A percentile compares a stretch with the other conserved stretches of the same genome.
phyloP scores from a whole-genome alignment of 2,329 filamentous ascomycete genomes.

The Colletotrichum abscissum region DNA sequence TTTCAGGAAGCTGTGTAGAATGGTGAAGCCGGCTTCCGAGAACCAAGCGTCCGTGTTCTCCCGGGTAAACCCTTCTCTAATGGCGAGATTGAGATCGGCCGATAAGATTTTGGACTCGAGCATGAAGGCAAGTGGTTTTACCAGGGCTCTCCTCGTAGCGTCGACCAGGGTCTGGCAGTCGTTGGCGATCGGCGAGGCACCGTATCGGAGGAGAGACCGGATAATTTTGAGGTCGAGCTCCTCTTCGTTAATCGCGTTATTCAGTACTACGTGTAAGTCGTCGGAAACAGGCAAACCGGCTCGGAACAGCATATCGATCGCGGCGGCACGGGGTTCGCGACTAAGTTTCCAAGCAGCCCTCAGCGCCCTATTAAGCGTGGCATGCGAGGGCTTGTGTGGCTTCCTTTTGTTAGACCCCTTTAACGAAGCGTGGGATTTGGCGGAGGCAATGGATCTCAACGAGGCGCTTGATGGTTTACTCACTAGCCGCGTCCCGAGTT shows the following conservation, averaged over 20 bases:
- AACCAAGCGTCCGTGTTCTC: constrained; percentile 58
- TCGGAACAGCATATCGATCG: constrained; percentile 62
- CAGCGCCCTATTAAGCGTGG: constrained; percentile 61
- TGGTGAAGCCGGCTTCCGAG: constrained; percentile 56
- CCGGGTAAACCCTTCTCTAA: constrained; percentile 56
- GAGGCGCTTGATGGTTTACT: constrained; percentile 28
- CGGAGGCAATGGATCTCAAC: neutral
- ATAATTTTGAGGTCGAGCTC: constrained; percentile 42
- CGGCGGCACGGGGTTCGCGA: constrained; percentile 58
- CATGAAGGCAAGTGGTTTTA: constrained; percentile 54
- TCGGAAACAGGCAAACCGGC: constrained; percentile 60
- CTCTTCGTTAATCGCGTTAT: constrained; percentile 64
- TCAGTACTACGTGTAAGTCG: constrained; percentile 62
- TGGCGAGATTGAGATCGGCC: constrained; percentile 57
- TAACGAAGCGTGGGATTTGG: neutral
- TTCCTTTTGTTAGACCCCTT: constrained; percentile 40
- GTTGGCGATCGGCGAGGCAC: constrained; percentile 64
- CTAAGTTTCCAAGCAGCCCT: constrained; percentile 65
- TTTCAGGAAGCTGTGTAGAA: constrained; percentile 59
- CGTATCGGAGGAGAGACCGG: constrained; percentile 44
- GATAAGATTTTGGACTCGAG: constrained; percentile 53
- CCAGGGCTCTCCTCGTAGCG: constrained; percentile 53
- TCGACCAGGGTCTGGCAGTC: constrained; percentile 64
- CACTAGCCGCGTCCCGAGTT: constrained; percentile 54
- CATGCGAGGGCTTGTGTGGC: constrained; percentile 55